Base-by-base conservation (phyloP, 768 basidiomycete species). In the Termitomyces bulborhizus region DNA sequence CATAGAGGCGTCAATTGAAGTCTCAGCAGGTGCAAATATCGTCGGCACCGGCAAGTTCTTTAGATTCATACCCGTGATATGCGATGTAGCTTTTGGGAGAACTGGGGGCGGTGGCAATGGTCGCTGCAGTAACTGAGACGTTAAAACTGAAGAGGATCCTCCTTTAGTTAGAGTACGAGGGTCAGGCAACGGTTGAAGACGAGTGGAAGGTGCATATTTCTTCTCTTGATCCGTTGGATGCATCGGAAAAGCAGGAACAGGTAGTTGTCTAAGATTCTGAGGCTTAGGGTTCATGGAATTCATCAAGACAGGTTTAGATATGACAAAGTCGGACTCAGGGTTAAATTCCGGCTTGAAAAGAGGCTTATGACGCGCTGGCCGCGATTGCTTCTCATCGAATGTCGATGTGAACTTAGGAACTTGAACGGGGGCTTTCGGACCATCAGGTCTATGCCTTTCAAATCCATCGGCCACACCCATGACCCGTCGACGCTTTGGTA, bases 1-100 rank as follows among this genome's bases (percentile, higher is more conserved):
- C 62, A 81, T 60, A 5, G 67, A 65, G 55, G 77, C 75, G 37
- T 70, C 61, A 3, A 67, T 61, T 1, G 66, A 57, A 7, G 60
- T 26, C 0, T 62, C 32, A 51, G 59, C 4, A 62, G 65, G 40
- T 62, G 47, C 6, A 21, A 53, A 49, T 53, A 48, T 48, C n/a
- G 63, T 62, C 6, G 75, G 75, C 6, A 65, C 69, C 29, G 62
- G 62, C 9, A 68, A 52, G 3, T 60, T 52, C 42, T 65, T 67
- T 8, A 68, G 53, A 3, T 54, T 47, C 7, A 51, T 27, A n/a
- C 48, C 46, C 36, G 53, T 41, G 31, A 63, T 69, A 21, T 61
- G 56, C 15, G 57, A 47, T 2, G 32, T 46, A 41, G 46, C 54
- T 55, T 36, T 60, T 36, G 56, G 60, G 24, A 58, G 54, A 31